phyloP scores from a whole-genome alignment of 352 stramenopile species.

The Pythium aristosporum region DNA sequence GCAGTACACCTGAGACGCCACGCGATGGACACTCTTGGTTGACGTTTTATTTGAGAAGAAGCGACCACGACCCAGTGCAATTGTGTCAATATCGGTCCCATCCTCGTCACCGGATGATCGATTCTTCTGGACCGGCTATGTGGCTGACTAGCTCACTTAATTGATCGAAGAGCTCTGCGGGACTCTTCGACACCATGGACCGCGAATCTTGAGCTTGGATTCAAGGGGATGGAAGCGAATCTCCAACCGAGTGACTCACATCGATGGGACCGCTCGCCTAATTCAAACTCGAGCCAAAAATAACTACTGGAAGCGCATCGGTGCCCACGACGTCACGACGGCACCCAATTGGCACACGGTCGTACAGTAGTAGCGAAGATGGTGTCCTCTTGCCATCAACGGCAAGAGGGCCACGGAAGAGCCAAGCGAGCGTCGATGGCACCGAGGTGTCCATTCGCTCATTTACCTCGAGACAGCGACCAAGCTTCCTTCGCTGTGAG shows the following conservation, averaged over 20 bases:
- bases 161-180: slow-evolving; percentile 2
- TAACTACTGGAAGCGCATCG: neutral
- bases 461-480: slow-evolving; percentile 6
- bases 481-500: neutral
- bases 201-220: slow-evolving; percentile 3
- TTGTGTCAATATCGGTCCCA: neutral
- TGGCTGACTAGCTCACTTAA: neutral
- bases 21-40: too few species aligned
- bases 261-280: too few species aligned
- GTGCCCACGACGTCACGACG: slow-evolving; percentile 2
- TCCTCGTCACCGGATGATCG: neutral
- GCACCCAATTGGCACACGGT: neutral
- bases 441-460: neutral
- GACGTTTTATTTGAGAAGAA: neutral
- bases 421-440: too few species aligned
- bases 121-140: neutral
- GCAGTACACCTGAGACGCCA: too few species aligned
- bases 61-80: slow-evolving; percentile 2
- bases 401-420: neutral
- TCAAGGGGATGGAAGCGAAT: neutral
- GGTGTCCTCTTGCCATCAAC: neutral
- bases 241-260: neutral
- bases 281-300: neutral
- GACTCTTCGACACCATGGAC: neutral
- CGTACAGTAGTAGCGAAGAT: too few species aligned